Evolutionary conservation across 495 filamentous ascomycete species (phyloP).

Genomic region (Neurospora sp.): DNA sequence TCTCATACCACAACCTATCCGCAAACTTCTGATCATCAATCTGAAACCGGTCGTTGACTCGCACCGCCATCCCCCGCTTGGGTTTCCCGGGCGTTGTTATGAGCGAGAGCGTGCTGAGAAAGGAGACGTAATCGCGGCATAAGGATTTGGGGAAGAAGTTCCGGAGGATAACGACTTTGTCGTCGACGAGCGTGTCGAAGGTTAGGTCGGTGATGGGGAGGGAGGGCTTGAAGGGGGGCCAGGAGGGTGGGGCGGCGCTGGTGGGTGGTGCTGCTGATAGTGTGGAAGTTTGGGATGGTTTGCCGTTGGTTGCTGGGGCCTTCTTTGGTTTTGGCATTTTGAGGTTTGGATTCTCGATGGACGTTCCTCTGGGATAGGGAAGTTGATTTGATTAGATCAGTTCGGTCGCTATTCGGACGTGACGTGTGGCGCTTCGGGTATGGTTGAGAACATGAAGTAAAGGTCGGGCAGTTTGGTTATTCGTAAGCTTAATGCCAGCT

Average conservation of each 20-base stretch:
- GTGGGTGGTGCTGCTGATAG: not conserved
- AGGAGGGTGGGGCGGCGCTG: constrained; percentile 40
- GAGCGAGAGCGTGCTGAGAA: constrained; percentile 64
- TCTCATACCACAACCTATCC: constrained; percentile 58
- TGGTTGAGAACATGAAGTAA: not conserved
- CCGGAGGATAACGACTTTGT: constrained; percentile 66
- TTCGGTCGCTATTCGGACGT: not conserved
- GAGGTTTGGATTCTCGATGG: not conserved
- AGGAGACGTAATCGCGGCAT: constrained; percentile 72
- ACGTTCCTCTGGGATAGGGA: not conserved
- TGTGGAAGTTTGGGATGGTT: not conserved
- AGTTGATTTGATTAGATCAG: not conserved
- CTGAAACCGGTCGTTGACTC: constrained; percentile 89
- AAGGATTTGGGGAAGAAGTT: constrained; percentile 71
- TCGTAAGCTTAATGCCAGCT: not conserved
- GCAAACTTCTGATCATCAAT: constrained; percentile 68
- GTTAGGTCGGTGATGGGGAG: constrained; percentile 59
- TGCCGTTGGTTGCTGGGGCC: not conserved
- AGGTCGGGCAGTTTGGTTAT: not conserved
- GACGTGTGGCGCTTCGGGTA: not conserved
- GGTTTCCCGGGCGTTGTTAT: constrained; percentile 75
- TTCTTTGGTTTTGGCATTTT: not conserved
- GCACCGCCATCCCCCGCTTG: constrained; percentile 72
- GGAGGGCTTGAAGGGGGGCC: constrained; percentile 69
- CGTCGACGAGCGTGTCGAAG: constrained; percentile 38